Evolutionary conservation across 2,329 filamentous ascomycete species (phyloP).

Genomic region (Penicillium thymicola): DNA sequence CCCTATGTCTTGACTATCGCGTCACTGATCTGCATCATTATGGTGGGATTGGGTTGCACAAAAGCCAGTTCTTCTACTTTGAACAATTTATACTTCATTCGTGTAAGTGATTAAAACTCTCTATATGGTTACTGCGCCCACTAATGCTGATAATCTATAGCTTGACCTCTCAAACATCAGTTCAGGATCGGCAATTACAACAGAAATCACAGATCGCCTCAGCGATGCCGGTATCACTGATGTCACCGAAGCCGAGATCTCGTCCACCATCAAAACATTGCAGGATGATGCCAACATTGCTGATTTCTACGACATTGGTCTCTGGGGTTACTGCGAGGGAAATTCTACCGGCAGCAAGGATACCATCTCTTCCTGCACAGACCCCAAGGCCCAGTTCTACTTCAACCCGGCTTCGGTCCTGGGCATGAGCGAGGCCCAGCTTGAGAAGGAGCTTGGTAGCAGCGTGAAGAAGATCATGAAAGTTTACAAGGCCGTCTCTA

Average conservation of each 20-base stretch:
- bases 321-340: constrained; percentile 83
- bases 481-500: constrained; percentile 68
- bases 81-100: constrained; percentile 56
- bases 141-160: constrained; percentile 21
- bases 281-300: constrained; percentile 57
- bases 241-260: constrained; percentile 39
- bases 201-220: constrained; percentile 30
- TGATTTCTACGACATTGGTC: constrained; percentile 74
- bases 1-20: constrained; percentile 79
- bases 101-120: constrained; percentile 31
- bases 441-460: constrained; percentile 64
- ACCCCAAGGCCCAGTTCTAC: constrained; percentile 72
- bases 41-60: constrained; percentile 58
- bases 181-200: constrained; percentile 40
- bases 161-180: constrained; percentile 63
- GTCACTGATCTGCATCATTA: constrained; percentile 65
- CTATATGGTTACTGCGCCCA: not conserved
- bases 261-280: constrained; percentile 35
- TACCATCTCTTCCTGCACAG: constrained; percentile 61
- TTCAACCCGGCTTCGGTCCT: constrained; percentile 67
- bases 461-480: constrained; percentile 66
- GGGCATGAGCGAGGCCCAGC: constrained; percentile 54
- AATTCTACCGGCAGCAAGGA: constrained; percentile 53
- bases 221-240: constrained; percentile 34
- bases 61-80: constrained; percentile 48